Base-by-base conservation (phyloP, 768 basidiomycete species). In the Mycena crocata region DNA sequence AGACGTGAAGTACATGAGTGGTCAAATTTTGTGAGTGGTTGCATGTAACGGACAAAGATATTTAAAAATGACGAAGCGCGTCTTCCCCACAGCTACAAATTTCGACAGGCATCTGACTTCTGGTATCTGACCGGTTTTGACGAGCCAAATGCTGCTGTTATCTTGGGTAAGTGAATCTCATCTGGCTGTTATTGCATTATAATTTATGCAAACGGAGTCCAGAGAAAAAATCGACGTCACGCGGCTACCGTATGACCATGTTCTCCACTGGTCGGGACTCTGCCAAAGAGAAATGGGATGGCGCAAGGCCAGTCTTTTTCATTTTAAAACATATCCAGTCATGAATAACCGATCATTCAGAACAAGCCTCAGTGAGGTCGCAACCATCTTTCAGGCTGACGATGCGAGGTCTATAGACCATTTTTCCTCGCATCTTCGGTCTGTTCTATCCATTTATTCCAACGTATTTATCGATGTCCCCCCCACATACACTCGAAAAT, bases 121-220 rank as follows among this genome's bases (percentile, higher is more conserved):
- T 95, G 92, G 92, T 99, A 99, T 77, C 83, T 99, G 17, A 98
- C 98, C 0, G 98, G 98, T 14, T 98, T 98, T 73, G 89, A 95
- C 62, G 97, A 99, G 75, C 94, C 96, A 1, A 92, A 97, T 61
- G 88, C 97, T 21, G 96, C 94, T 0, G 82, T 99, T 45, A 84
- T 98, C 40, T 84, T 99, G 49, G 90, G 95, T 93, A 54, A 39
- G 83, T 64, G 34, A 5, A 26, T 24, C 56, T 32, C 56, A 31
- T 30, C 55, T 15, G n/a, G 30, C 21, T 39, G 34, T 35, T 56
- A 40, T 31, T 57, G 40, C 34, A 58, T 39, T 13, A 21, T 34
- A 5, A 14, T 23, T 45, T 45, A 24, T 5, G 3, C 7, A 19
- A 63, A 24, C 23, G 21, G 42, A 19, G 17, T 8, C n/a, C 72